A percentile compares a stretch with the other conserved stretches of the same genome.
These are phyloP conservation scores for Monilinia vaccinii-corymbosi DNA, from an alignment of 2,329 filamentous ascomycete genomes.

Conservation along the genomic window DNA sequence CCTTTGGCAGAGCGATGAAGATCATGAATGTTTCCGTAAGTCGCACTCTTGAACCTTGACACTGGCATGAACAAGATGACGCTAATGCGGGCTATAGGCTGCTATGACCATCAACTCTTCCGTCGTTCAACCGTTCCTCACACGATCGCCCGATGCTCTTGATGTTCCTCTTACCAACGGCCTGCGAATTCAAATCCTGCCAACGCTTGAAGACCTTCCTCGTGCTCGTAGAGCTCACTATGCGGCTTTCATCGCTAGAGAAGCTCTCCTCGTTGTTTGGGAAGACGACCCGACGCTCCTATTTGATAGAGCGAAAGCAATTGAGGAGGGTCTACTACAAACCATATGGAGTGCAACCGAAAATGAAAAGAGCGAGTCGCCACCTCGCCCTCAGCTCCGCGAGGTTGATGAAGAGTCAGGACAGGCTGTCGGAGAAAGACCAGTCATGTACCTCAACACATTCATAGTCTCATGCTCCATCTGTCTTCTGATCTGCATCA, in stretches of 20 bases:
- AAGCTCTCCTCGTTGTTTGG: slow-evolving; percentile 69
- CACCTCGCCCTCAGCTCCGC: slow-evolving; percentile 36
- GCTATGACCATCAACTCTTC: slow-evolving; percentile 75
- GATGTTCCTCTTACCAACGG: slow-evolving; percentile 71
- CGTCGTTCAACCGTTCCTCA: slow-evolving; percentile 69
- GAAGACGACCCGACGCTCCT: slow-evolving; percentile 70
- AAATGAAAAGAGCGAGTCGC: slow-evolving; percentile 45
- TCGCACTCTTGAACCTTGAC: slow-evolving; percentile 1
- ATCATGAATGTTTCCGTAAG: slow-evolving; percentile 61
- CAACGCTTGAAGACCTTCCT: slow-evolving; percentile 60
- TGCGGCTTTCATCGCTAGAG: slow-evolving; percentile 66
- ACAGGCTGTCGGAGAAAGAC: slow-evolving; percentile 53
- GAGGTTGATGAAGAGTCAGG: slow-evolving; percentile 67
- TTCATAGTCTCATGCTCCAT: slow-evolving; percentile 59
- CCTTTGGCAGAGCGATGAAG: slow-evolving; percentile 54
- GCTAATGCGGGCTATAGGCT: slow-evolving; percentile 37
- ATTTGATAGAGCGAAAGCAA: slow-evolving; percentile 57
- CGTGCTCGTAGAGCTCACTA: slow-evolving; percentile 70
- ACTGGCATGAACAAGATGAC: background rate
- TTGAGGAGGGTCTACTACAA: slow-evolving; percentile 70
- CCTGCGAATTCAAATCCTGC: slow-evolving; percentile 66
- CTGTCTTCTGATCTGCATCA: slow-evolving; percentile 52
- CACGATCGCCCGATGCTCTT: slow-evolving; percentile 62
- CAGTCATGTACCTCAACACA: slow-evolving; percentile 61
- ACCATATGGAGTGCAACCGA: slow-evolving; percentile 60